Evolutionary conservation across 345 rosid species (phyloP).

Genomic region (Odontarrhena argentea): DNA sequence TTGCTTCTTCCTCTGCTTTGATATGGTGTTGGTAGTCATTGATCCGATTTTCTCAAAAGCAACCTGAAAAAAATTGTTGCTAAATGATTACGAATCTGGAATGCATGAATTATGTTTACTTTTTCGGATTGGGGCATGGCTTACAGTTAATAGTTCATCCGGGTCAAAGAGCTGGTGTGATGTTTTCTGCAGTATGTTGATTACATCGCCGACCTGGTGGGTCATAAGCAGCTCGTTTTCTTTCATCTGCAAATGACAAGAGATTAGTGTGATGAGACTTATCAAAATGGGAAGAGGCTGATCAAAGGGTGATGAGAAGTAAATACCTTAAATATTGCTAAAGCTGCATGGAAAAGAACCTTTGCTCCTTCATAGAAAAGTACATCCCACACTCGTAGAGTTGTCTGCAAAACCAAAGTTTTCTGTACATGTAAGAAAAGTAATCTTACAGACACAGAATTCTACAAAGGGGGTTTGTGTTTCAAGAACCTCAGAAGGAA

Average conservation of each 20-base stretch:
- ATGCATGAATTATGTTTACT: neutral
- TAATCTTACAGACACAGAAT: neutral
- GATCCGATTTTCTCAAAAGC: constrained; percentile 92
- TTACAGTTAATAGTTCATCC: constrained; percentile 86
- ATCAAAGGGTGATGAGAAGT: constrained; percentile 20
- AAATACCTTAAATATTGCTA: constrained; percentile 92
- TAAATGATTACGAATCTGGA: constrained; percentile 16
- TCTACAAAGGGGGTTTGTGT: neutral
- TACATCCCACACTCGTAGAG: constrained; percentile 96
- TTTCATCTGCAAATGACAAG: constrained; percentile 67
- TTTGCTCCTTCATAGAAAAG: constrained; percentile 98
- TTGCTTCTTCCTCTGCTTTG: constrained; percentile 96
- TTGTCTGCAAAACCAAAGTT: constrained; percentile 60
- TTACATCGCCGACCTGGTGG: constrained; percentile 94
- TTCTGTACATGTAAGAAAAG: neutral
- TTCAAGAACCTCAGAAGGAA: constrained; percentile 89
- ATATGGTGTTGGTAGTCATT: constrained; percentile 89
- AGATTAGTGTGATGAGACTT: constrained; percentile 19
- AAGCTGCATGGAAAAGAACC: constrained; percentile 95
- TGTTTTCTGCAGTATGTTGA: constrained; percentile 79
- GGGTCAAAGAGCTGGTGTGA: constrained; percentile 97
- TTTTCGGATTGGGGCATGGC: constrained; percentile 24
- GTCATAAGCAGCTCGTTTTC: constrained; percentile 83
- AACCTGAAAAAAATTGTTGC: constrained; percentile 53
- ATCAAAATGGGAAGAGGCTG: constrained; percentile 3